Evolutionary conservation across 768 basidiomycete species (phyloP), one percentile per base, ranked within the genome.

Genomic region (Kwoniella sp.): DNA sequence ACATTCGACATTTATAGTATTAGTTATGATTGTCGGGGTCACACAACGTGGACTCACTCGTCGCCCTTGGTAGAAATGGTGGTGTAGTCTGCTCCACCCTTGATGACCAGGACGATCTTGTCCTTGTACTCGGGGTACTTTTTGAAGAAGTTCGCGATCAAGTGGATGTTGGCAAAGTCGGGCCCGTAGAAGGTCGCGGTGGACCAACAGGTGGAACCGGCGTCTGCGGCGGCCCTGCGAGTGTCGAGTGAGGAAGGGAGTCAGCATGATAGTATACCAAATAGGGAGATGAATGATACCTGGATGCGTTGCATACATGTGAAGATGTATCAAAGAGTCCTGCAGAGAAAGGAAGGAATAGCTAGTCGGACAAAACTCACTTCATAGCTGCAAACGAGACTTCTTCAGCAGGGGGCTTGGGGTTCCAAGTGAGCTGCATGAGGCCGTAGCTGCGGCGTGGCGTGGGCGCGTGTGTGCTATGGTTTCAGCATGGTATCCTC

Each of bases 371-470:
- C n/a, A n/a, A n/a, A n/a, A n/a, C 76, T 68, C 60, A 78, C 73
- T 86, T 86, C 81, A 89, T 88, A 1, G 86, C 82, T 23, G 84
- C 85, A 66, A 90, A 88, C 9, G 85, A 85, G 34, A 86, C 83
- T 58, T 87, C 87, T 61, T 89, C 87, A 1, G 86, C 80, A 34
- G 84, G 78, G 11, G 83, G 82, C 20, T 72, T 78, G 11, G 84
- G 81, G 17, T 71, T 84, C 87, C 68, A 86, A 81, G 86, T 88
- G 83, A 87, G 85, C 73, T 84, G 80, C 86, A 87, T 86, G 53
- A 87, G 79, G 0, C 87, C 87, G 72, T 85, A 67, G 7, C 67
- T 63, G 28, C 13, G 11, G 52, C 37, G 34, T 20, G 28, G 34
- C 8, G 23, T 28, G n/a, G 26, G 38, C 20, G 30, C 34, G 25